phyloP scores from a whole-genome alignment of 2,329 filamentous ascomycete species.

The Arthrobotrys sphaeroides region DNA sequence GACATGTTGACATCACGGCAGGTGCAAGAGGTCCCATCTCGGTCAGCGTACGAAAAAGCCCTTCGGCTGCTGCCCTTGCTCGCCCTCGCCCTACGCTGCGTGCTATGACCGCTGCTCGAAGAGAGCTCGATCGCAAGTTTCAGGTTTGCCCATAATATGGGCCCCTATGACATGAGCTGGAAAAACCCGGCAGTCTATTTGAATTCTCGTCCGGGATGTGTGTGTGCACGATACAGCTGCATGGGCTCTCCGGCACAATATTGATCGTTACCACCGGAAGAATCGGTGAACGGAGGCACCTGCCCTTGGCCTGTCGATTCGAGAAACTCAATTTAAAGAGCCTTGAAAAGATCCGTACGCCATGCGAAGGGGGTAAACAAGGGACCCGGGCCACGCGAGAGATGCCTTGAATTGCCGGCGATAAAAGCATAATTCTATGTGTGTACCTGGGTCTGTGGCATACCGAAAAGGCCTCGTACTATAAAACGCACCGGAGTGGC shows the following conservation, averaged over 20 bases:
- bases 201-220: not conserved
- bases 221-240: not conserved
- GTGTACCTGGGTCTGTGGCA: too few relatives aligned
- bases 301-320: not conserved
- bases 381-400: conserved; percentile 2
- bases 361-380: not conserved
- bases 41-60: conserved; percentile 11
- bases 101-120: conserved; percentile 38
- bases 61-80: conserved; percentile 8
- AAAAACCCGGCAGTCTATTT: conserved; percentile 19
- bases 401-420: not conserved
- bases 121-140: conserved; percentile 20
- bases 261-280: conserved; percentile 37
- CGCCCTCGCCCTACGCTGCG: not conserved
- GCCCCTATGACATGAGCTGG: conserved; percentile 10
- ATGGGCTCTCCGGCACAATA: too few relatives aligned
- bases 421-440: not conserved
- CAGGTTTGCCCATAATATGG: conserved; percentile 30
- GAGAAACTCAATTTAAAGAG: conserved; percentile 5
- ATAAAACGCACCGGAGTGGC: conserved; percentile 8
- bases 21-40: conserved; percentile 11
- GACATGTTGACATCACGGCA: conserved; percentile 14
- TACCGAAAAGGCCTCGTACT: not conserved
- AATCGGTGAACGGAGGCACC: conserved; percentile 17
- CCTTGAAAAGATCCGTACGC: conserved; percentile 1